Conservation (phyloP, 768 basidiomycete genomes). For the Lentinula aciculospora region DNA sequence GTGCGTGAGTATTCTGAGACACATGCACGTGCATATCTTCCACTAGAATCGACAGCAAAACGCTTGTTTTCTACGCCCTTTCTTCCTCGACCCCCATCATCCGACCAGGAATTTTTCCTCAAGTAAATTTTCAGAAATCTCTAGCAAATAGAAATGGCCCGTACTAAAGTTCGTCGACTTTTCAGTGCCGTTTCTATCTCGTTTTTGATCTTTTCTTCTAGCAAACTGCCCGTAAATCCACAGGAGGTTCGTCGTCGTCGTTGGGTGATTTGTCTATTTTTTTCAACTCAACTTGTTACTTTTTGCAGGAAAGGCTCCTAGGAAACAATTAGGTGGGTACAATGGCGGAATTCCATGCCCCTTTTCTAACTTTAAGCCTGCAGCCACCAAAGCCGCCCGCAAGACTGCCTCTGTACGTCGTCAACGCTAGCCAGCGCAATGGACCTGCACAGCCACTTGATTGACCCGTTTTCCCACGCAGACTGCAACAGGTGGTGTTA, state of each 20-base stretch:
- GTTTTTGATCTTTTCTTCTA: conserved; percentile 28
- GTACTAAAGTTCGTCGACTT: conserved; percentile 64
- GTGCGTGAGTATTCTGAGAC: conserved; percentile 2
- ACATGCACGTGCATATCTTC: conserved; percentile 5
- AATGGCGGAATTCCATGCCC: background rate
- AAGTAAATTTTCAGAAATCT: conserved; percentile 17
- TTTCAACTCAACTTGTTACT: conserved; percentile 1
- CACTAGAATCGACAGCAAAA: background rate
- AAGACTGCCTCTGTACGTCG: conserved; percentile 69
- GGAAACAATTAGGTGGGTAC: conserved; percentile 65
- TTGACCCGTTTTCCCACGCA: conserved; percentile 16
- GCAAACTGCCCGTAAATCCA: conserved; percentile 99
- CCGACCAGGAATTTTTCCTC: conserved; percentile 19
- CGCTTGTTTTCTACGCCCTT: conserved; percentile 16
- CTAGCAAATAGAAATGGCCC: conserved; percentile 56
- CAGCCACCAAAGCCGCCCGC: conserved; percentile 88
- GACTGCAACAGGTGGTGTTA: conserved; percentile 92
- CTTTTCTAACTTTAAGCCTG: background rate
- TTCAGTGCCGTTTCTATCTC: conserved; percentile 5
- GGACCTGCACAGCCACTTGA: conserved; percentile 8
- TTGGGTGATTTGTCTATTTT: conserved; percentile 10
- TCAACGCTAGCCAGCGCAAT: conserved; percentile 6
- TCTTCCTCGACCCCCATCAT: conserved; percentile 32
- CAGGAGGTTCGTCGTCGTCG: conserved; percentile 68
- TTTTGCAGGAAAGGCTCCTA: conserved; percentile 74